Evolutionary conservation across 2,329 filamentous ascomycete genomes (phyloP), one percentile per base, ranked within the genome.

Genomic region (Botrytis paeoniae): DNA sequence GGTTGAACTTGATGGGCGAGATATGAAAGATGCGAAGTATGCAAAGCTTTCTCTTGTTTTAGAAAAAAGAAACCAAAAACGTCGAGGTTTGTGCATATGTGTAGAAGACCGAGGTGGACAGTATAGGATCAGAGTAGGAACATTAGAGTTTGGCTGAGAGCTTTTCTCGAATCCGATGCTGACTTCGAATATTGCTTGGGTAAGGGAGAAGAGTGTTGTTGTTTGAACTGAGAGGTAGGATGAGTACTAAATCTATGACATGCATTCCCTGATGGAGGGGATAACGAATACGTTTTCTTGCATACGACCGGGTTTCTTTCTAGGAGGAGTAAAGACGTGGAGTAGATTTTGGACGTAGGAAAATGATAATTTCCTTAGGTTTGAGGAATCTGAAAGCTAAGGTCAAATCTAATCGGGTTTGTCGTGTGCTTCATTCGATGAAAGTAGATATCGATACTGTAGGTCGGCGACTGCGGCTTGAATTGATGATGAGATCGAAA

Each of bases 221-320:
- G 59, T 71, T 64, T 71, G 69, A 64, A 64, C 57, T 35, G 69
- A 70, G 41, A 29, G 54, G 69, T 64, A 45, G 37, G 35, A 45
- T 29, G 68, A 61, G 68, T 41, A 71, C 59, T 71, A 71, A 71
- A 64, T 64, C 69, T 51, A 71, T 71, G 69, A 64, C 45, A 71
- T 71, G 69, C 69, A 71, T 71, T 71, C 69, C 59, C 43, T 64
- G 48, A 57, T 71, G 35, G 60, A 71, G 35, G 64, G 69, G 69
- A 43, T 71, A 57, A 41, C 43, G 37, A 71, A 63, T 71, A 32
- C 60, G 69, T 57, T 68, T 68, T 68, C 65, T 57, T 54, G 65
- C 69, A 71, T 71, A 51, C 32, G 59, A 71, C 60, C 35, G 16
- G 69, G 57, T 61, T 25, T 25, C 66, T 69, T 35, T 37, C 45